Conservation (phyloP, 1,139 yeast species). For the Magnusiomyces ingens region DNA sequence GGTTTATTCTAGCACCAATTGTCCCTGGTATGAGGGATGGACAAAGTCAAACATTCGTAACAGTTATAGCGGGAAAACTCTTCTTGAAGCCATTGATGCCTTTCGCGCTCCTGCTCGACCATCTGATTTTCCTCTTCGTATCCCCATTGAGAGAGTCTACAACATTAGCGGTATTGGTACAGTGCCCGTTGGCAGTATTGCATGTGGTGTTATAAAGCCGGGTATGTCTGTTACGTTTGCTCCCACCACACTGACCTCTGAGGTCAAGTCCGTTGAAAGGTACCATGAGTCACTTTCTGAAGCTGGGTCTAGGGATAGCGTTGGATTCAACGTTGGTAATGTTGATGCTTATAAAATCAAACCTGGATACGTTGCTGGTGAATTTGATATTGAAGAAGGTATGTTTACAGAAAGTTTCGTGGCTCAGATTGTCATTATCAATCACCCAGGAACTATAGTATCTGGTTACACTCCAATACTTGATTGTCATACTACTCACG, state of each 20-base stretch:
- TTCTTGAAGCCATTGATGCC: conserved; percentile 81
- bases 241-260: conserved; percentile 90
- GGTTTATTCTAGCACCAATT: conserved; percentile 76
- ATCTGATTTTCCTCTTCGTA: conserved; percentile 84
- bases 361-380: conserved; percentile 95
- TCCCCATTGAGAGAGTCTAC: conserved; percentile 88
- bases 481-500: conserved; percentile 94
- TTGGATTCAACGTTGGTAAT: conserved; percentile 92
- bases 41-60: conserved; percentile 78
- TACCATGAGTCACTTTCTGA: conserved; percentile 81
- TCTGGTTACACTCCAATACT: conserved; percentile 91
- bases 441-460: conserved; percentile 92
- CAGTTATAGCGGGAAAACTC: conserved; percentile 74
- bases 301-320: conserved; percentile 93
- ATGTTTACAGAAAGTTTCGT: conserved; percentile 74
- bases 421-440: conserved; percentile 84
- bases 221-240: conserved; percentile 89
- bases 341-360: conserved; percentile 89
- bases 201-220: conserved; percentile 86
- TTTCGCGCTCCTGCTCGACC: conserved; percentile 83
- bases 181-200: conserved; percentile 93
- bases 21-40: conserved; percentile 93
- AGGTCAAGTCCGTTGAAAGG: conserved; percentile 91
- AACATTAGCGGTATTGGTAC: conserved; percentile 92
- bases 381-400: conserved; percentile 93